Conservation (phyloP, 306 rosid genomes). For the Cucumis sativus region DNA sequence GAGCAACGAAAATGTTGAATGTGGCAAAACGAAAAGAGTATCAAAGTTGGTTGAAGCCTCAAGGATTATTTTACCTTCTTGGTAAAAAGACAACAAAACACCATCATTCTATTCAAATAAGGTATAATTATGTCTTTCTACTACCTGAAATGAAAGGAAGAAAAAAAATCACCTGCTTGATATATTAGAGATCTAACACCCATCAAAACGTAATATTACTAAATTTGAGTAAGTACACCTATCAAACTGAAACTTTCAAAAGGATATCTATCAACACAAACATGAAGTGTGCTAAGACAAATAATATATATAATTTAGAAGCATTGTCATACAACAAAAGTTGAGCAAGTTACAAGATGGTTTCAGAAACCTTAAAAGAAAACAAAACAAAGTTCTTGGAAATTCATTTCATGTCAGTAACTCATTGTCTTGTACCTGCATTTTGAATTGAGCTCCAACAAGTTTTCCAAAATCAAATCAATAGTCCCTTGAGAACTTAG, state of each 20-base stretch:
- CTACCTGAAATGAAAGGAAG: no score
- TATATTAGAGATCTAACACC: not conserved
- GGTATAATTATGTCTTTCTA: no score
- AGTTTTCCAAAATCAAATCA: slow-evolving; percentile 3
- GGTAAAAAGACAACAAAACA: not conserved
- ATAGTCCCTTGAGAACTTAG: slow-evolving; percentile 53
- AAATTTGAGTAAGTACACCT: not conserved
- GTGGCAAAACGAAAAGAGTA: not conserved
- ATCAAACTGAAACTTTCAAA: not conserved
- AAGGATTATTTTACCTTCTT: not conserved
- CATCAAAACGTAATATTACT: not conserved
- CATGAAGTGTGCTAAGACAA: not conserved
- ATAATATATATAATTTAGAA: not conserved
- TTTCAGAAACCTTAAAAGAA: not conserved
- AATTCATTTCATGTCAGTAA: not conserved
- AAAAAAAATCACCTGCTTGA: not conserved
- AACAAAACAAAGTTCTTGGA: not conserved
- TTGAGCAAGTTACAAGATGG: not conserved
- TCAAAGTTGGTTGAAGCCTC: not conserved
- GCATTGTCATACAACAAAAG: not conserved
- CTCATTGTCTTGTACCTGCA: not conserved
- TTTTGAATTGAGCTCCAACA: not conserved
- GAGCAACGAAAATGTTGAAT: not conserved
- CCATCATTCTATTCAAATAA: no score
- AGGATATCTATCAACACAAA: not conserved